A percentile compares a stretch with the other conserved stretches of the same genome.
These are phyloP conservation scores for Ustilago lituana DNA, from an alignment of 1,284 basidiomycete genomes.

Conservation along the genomic window DNA sequence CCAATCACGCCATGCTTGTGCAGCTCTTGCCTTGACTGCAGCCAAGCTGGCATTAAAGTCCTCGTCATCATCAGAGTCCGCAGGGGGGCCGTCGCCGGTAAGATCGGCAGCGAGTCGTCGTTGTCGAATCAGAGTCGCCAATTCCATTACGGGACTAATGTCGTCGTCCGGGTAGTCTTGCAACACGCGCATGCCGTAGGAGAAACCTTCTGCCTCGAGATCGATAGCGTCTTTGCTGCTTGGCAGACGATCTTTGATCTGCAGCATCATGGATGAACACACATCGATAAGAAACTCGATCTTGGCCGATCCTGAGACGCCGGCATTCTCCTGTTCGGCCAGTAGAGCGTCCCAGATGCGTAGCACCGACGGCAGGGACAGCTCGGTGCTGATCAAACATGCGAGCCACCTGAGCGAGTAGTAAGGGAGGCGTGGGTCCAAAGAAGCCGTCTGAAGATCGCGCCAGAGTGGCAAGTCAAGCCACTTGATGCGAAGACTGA, in stretches of 20 bases:
- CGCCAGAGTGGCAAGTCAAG: conserved; percentile 56
- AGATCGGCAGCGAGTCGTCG: conserved; percentile 56
- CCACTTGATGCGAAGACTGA: conserved; percentile 55
- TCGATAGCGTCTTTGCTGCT: conserved; percentile 21
- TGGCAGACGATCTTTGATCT: conserved; percentile 33
- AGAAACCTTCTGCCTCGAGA: conserved; percentile 52
- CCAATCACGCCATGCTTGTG: conserved; percentile 44
- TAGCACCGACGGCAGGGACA: conserved; percentile 56
- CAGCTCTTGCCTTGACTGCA: conserved; percentile 32
- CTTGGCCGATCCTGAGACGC: conserved; percentile 38
- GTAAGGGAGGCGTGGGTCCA: conserved; percentile 63
- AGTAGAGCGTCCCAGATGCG: conserved; percentile 63
- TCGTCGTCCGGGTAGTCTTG: conserved; percentile 60
- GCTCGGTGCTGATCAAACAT: conserved; percentile 60
- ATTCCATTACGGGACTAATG: conserved; percentile 55
- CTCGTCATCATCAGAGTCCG: conserved; percentile 38
- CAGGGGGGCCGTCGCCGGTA: conserved; percentile 57
- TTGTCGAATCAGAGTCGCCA: conserved; percentile 51
- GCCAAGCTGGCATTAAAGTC: conserved; percentile 11
- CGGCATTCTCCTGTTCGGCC: conserved; percentile 45
- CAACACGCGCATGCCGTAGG: conserved; percentile 49
- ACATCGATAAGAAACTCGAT: conserved; percentile 64
- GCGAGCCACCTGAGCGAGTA: conserved; percentile 66
- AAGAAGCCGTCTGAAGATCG: conserved; percentile 35
- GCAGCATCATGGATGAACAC: conserved; percentile 60